Evolutionary conservation across 306 rosid species (phyloP), one percentile per base, ranked within the genome.

Genomic region (Urtica urens): DNA sequence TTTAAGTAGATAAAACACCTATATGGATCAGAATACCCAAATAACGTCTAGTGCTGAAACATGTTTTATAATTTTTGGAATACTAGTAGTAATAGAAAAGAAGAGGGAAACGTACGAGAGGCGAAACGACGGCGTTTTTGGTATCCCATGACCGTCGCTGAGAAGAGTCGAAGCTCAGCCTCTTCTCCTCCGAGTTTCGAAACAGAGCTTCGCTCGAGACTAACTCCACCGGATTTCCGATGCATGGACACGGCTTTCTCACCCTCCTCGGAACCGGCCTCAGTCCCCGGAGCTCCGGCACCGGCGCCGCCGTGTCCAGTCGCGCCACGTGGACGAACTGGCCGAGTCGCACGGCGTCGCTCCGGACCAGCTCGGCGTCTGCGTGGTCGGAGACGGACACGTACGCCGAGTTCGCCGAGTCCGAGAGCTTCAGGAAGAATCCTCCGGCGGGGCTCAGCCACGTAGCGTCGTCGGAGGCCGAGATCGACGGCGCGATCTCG

Each of bases 351-450:
- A 83, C 49, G 66, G 72, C 72, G 8, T 72, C 80, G 45, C 64
- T 33, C 57, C 63, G 66, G 23, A 83, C 65, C 69, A 83, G 53
- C 11, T 74, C 90, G 38, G 78, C 39, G 35, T 74, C 90, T n/a
- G n/a, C n/a, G 17, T 46, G 46, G 37, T 74, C 75, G 16, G 86
- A 48, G 16, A 83, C 49, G 5, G 83, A 52, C 18, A 63, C 94
- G 53, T 69, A 83, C 9, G 94, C 83, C 0, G 86, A 58, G 16
- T 83, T 80, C 18, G 64, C 48, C 3, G 94, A 83, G 38, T 83
- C 90, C 15, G 94, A 83, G 62, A 83, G 72, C 16, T 77, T 80
- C 34, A 83, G 60, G 58, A 83, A 83, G 77, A 79, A 83, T 16
- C 86, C 94, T 23, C 63, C n/a, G n/a, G n/a, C n/a, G n/a, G n/a